phyloP scores from a whole-genome alignment of 108 stramenopile species.

The Aureococcus anophagefferens region DNA sequence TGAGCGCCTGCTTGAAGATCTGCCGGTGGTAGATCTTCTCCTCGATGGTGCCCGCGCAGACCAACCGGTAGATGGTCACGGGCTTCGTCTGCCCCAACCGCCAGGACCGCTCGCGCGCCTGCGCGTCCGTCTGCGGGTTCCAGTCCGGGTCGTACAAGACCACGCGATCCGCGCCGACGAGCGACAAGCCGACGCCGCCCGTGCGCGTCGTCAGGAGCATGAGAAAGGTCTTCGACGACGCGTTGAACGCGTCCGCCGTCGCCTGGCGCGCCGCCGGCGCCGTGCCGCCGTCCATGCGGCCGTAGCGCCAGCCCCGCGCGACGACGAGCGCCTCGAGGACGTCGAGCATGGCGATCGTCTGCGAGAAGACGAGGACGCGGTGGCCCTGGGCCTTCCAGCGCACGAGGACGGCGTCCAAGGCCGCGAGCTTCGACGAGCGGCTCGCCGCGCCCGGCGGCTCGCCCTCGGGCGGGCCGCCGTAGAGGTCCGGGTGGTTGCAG shows the following conservation, averaged over 20 bases:
- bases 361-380: slow-evolving; percentile 86
- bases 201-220: slow-evolving; percentile 91
- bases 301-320: slow-evolving; percentile 65
- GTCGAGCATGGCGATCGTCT: slow-evolving; percentile 85
- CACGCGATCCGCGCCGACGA: slow-evolving; percentile 52
- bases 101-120: slow-evolving; percentile 84
- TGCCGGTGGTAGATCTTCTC: slow-evolving; percentile 97
- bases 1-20: slow-evolving; percentile 89
- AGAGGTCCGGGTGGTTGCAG: slow-evolving; percentile 91
- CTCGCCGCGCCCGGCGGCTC: slow-evolving; percentile 18
- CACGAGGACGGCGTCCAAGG: slow-evolving; percentile 78
- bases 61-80: slow-evolving; percentile 68
- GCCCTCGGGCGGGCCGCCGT: slow-evolving; percentile 6
- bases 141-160: slow-evolving; percentile 80
- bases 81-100: slow-evolving; percentile 65
- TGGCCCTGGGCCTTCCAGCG: slow-evolving; percentile 86
- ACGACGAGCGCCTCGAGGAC: slow-evolving; percentile 69
- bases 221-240: slow-evolving; percentile 54
- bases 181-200: slow-evolving; percentile 84
- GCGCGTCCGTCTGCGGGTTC: slow-evolving; percentile 89
- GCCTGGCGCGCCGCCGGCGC: slow-evolving; percentile 69
- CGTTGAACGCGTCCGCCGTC: slow-evolving; percentile 86
- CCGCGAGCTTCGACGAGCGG: slow-evolving; percentile 84
- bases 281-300: slow-evolving; percentile 87
- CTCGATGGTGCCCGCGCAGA: slow-evolving; percentile 76